Evolutionary conservation across 2,329 filamentous ascomycete species (phyloP).

Genomic region (Phyllachora maydis): DNA sequence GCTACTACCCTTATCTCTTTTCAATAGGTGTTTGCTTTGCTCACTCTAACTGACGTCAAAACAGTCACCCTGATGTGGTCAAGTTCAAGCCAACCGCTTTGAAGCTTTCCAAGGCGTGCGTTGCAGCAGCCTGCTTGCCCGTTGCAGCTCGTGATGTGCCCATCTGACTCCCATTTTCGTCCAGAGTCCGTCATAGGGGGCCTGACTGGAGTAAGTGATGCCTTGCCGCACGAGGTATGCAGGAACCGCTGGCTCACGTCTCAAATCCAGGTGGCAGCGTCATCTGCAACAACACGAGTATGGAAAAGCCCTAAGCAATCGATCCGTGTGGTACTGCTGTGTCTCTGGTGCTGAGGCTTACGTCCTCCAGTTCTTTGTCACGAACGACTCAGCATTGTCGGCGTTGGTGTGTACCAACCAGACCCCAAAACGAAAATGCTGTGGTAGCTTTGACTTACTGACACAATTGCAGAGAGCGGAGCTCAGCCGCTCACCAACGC

Average conservation of each 20-base stretch:
- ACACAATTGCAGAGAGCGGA: slow-evolving; percentile 50
- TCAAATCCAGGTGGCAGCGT: slow-evolving; percentile 55
- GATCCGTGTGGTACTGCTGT: slow-evolving; percentile 2
- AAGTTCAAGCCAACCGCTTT: slow-evolving; percentile 93
- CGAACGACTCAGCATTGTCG: slow-evolving; percentile 93
- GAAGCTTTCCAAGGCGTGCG: slow-evolving; percentile 84
- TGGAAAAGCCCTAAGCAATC: slow-evolving; percentile 10
- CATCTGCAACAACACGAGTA: slow-evolving; percentile 80
- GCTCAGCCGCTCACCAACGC: slow-evolving; percentile 90
- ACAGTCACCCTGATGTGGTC: slow-evolving; percentile 74
- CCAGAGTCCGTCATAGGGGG: slow-evolving; percentile 80
- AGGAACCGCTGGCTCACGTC: slow-evolving; percentile 5
- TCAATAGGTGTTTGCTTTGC: no score
- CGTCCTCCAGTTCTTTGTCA: slow-evolving; percentile 67
- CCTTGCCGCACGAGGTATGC: slow-evolving; percentile 5
- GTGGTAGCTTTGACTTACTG: no score
- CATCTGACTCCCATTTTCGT: slow-evolving; percentile 16
- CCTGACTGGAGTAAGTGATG: slow-evolving; percentile 85
- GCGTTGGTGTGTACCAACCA: slow-evolving; percentile 51
- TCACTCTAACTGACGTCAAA: slow-evolving; percentile 8
- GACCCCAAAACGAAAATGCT: no score
- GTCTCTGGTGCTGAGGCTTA: slow-evolving; percentile 10
- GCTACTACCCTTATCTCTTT: slow-evolving; percentile 2
- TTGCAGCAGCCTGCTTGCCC: no score
- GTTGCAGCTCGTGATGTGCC: no score